These are phyloP conservation scores for Aspergillus aculeatus DNA, from an alignment of 2,329 filamentous ascomycete genomes.

Conservation along the genomic window DNA sequence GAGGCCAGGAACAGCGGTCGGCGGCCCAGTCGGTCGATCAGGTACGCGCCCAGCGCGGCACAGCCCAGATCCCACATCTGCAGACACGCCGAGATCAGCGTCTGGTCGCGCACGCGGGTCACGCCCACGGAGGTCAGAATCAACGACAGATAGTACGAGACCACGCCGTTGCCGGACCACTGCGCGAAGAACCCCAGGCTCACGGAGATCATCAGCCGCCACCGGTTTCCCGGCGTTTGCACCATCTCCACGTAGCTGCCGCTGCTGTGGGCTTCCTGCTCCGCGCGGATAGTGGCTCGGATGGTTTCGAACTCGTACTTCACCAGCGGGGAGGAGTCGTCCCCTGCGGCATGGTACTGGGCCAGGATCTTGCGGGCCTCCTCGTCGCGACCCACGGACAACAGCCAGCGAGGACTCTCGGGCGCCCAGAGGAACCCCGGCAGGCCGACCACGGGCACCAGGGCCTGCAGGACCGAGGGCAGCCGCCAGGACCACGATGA, in stretches of 20 bases:
- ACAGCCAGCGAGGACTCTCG: slow-evolving; percentile 25
- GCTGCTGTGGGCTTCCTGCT: slow-evolving; percentile 14
- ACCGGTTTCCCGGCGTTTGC: slow-evolving; percentile 13
- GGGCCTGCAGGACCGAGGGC: slow-evolving; percentile 22
- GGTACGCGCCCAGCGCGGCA: slow-evolving; percentile 17
- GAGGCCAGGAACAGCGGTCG: slow-evolving; percentile 21
- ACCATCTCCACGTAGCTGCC: slow-evolving; percentile 22
- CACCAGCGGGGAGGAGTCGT: slow-evolving; percentile 18
- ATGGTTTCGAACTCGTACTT: slow-evolving; percentile 22
- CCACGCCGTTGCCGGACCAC: slow-evolving; percentile 30
- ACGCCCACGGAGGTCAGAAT: slow-evolving; percentile 23
- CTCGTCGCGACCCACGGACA: slow-evolving; percentile 16
- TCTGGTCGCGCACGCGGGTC: slow-evolving; percentile 16
- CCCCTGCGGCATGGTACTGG: slow-evolving; percentile 24
- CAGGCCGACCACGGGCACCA: slow-evolving; percentile 19
- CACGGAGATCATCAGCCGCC: slow-evolving; percentile 15
- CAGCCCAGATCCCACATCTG: slow-evolving; percentile 28
- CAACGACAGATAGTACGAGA: slow-evolving; percentile 20
- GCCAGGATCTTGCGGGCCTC: slow-evolving; percentile 18
- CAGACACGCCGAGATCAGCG: slow-evolving; percentile 16
- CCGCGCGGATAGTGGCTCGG: slow-evolving; percentile 14
- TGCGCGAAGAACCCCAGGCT: slow-evolving; percentile 17
- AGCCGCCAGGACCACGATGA: slow-evolving; percentile 26
- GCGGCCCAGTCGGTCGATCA: slow-evolving; percentile 22
- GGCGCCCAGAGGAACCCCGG: slow-evolving; percentile 19